phyloP scores from a whole-genome alignment of 23 red algal species.

The Porphyridium purpureum region DNA sequence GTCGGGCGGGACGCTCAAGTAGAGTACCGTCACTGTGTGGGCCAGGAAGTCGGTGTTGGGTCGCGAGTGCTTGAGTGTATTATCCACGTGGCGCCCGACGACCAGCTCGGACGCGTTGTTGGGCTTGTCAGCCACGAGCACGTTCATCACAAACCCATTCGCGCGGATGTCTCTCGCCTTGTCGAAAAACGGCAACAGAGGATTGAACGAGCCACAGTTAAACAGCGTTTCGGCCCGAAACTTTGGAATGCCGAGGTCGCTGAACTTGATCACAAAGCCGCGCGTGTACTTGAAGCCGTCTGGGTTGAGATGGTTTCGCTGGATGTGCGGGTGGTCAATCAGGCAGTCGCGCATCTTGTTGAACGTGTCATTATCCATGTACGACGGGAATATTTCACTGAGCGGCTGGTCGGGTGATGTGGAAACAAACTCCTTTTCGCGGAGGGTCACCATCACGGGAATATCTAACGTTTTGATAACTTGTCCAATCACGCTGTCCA shows the following conservation, averaged over 20 bases:
- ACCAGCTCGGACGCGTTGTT: conserved; percentile 8
- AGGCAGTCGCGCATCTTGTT: conserved; percentile 25
- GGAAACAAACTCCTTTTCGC: too few relatives aligned
- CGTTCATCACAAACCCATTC: conserved; percentile 27
- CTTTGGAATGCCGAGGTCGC: conserved; percentile 4
- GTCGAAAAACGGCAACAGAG: conserved; percentile 4
- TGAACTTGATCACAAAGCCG: conserved; percentile 21
- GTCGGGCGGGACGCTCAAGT: conserved; percentile 12
- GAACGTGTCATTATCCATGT: too few relatives aligned
- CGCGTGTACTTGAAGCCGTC: conserved; percentile 14
- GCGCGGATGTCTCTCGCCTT: conserved; percentile 4
- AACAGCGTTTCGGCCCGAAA: conserved; percentile 3
- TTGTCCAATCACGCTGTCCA: too few relatives aligned
- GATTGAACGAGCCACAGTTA: conserved; percentile 2
- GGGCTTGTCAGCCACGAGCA: conserved; percentile 22
- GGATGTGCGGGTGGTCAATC: conserved; percentile 14
- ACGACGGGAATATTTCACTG: too few relatives aligned
- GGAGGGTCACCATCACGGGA: too few relatives aligned
- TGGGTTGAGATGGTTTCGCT: conserved; percentile 15
- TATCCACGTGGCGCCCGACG: conserved; percentile 21
- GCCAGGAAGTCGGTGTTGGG: conserved; percentile 15
- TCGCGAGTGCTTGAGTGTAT: conserved; percentile 13
- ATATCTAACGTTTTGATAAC: too few relatives aligned
- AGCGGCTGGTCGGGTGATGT: too few relatives aligned
- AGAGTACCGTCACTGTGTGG: conserved; percentile 14